A percentile compares a stretch with the other conserved stretches of the same genome.
phyloP scores from a whole-genome alignment of 495 filamentous ascomycete species.

The Penicillium pancosmium region DNA sequence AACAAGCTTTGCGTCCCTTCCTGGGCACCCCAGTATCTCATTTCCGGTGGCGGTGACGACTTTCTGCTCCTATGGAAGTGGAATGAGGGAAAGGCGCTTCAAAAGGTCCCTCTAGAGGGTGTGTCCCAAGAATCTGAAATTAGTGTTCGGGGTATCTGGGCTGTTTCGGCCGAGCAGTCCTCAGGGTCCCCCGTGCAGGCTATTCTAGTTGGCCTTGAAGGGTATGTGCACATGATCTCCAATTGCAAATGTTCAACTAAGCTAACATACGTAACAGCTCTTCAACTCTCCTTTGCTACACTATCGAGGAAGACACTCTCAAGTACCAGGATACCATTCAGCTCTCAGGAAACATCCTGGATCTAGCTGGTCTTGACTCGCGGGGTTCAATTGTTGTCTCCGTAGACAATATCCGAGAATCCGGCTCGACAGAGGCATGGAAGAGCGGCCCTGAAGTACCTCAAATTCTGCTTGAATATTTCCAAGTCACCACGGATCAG shows the following conservation, averaged over 20 bases:
- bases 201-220: conserved; percentile 69
- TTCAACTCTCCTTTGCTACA: conserved; percentile 62
- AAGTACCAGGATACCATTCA: conserved; percentile 47
- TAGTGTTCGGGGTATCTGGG: conserved; percentile 44
- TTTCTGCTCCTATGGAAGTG: conserved; percentile 83
- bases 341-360: conserved; percentile 63
- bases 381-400: conserved; percentile 53
- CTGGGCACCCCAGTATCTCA: conserved; percentile 57
- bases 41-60: conserved; percentile 87
- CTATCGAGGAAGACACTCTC: conserved; percentile 48
- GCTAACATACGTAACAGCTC: conserved; percentile 46
- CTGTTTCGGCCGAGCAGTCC: conserved; percentile 22
- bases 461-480: conserved; percentile 32
- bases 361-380: conserved; percentile 43
- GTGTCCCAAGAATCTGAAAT: conserved; percentile 25
- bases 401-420: conserved; percentile 54
- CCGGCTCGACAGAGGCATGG: conserved; percentile 43
- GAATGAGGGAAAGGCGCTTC: conserved; percentile 54
- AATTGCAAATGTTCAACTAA: conserved; percentile 15
- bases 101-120: conserved; percentile 45
- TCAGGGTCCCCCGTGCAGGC: conserved; percentile 18
- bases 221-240: conserved; percentile 47
- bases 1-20: conserved; percentile 68
- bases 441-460: conserved; percentile 23
- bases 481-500: conserved; percentile 21